These are phyloP conservation scores for Eutypella sp. DNA, from an alignment of 2,329 filamentous ascomycete species.

Conservation along the genomic window DNA sequence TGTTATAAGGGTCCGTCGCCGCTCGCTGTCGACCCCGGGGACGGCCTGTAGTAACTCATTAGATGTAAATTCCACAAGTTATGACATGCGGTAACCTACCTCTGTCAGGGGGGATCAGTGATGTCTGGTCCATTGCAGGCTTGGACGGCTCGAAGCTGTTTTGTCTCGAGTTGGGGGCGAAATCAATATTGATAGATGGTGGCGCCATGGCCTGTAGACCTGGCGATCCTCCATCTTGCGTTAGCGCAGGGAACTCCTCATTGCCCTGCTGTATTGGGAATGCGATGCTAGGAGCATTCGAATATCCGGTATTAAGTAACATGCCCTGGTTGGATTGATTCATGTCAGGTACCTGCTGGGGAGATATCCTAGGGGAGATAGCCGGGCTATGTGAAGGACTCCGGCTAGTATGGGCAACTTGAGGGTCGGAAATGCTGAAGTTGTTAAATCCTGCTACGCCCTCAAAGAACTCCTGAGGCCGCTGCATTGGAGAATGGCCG, in stretches of 20 bases:
- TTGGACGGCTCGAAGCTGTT: slow-evolving; percentile 64
- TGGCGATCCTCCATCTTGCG: slow-evolving; percentile 44
- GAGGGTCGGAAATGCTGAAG: slow-evolving; percentile 73
- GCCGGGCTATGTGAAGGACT: slow-evolving; percentile 75
- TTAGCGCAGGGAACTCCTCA: slow-evolving; percentile 50
- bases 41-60: slow-evolving; percentile 34
- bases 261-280: slow-evolving; percentile 31
- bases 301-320: slow-evolving; percentile 38
- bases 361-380: slow-evolving; percentile 57
- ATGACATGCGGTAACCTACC: slow-evolving; percentile 34
- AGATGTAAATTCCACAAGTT: slow-evolving; percentile 10
- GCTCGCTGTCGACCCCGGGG: slow-evolving; percentile 47
- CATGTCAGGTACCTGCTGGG: slow-evolving; percentile 51
- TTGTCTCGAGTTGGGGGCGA: slow-evolving; percentile 69
- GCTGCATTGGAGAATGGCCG: slow-evolving; percentile 75
- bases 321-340: slow-evolving; percentile 43
- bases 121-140: slow-evolving; percentile 65
- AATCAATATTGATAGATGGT: slow-evolving; percentile 93
- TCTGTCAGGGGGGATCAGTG: slow-evolving; percentile 75
- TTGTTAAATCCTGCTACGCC: slow-evolving; percentile 72
- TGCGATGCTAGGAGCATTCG: slow-evolving; percentile 38
- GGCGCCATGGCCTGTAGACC: slow-evolving; percentile 71
- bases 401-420: slow-evolving; percentile 65
- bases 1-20: slow-evolving; percentile 57
- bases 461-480: slow-evolving; percentile 72